phyloP scores from a whole-genome alignment of 257 asterid species.

The Craterostigma plantagineum region DNA sequence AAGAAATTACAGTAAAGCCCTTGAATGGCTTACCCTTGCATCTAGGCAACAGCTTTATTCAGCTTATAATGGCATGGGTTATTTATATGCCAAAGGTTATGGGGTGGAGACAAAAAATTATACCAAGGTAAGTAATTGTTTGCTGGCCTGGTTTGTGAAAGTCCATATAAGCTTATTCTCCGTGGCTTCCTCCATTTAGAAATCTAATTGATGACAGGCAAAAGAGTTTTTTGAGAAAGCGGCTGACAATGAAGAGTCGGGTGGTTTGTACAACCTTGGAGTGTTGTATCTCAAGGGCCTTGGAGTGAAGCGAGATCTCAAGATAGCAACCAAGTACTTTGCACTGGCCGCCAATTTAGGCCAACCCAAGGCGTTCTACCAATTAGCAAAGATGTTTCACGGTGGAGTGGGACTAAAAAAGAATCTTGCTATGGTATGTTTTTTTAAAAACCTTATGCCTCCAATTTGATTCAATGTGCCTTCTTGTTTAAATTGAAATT shows the following conservation, averaged over 20 bases:
- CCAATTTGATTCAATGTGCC: too few species aligned
- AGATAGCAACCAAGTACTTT: constrained; percentile 48
- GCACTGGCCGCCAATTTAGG: constrained; percentile 65
- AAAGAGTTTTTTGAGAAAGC: constrained; percentile 93
- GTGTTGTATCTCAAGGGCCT: constrained; percentile 78
- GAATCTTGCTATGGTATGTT: constrained; percentile 64
- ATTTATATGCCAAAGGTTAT: constrained; percentile 82
- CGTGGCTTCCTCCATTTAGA: background rate
- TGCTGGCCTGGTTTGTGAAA: too few species aligned
- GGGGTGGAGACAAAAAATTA: constrained; percentile 87
- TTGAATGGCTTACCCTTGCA: constrained; percentile 90
- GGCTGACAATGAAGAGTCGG: constrained; percentile 75
- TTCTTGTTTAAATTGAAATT: too few species aligned
- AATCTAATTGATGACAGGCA: constrained; percentile 33
- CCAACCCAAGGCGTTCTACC: constrained; percentile 95
- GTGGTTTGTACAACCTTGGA: constrained; percentile 92
- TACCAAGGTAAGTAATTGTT: constrained; percentile 36
- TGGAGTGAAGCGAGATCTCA: constrained; percentile 82
- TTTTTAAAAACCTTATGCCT: too few species aligned
- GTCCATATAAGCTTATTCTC: too few species aligned
- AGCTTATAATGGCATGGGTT: constrained; percentile 97
- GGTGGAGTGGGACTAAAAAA: constrained; percentile 85
- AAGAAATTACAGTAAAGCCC: constrained; percentile 81
- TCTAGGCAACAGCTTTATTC: constrained; percentile 78
- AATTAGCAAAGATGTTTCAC: constrained; percentile 93